These are phyloP conservation scores for Lasiodiplodia citricola DNA, from an alignment of 2,329 filamentous ascomycete genomes.

Conservation along the genomic window DNA sequence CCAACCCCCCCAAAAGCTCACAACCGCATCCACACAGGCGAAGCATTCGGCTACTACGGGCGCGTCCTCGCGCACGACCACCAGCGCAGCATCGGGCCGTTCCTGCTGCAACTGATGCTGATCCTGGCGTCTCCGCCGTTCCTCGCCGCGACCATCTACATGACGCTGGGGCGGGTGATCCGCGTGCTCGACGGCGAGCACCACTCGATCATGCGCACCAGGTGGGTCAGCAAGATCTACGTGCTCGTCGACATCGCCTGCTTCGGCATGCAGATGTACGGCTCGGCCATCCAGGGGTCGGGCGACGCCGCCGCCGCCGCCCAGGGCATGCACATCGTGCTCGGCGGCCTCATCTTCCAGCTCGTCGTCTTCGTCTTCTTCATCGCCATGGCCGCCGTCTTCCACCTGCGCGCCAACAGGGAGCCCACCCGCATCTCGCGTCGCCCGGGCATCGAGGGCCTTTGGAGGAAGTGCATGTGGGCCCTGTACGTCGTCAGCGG, in stretches of 20 bases:
- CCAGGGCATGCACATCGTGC: slow-evolving; percentile 50
- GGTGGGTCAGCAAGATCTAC: slow-evolving; percentile 31
- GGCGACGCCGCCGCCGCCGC: slow-evolving; percentile 21
- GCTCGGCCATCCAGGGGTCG: slow-evolving; percentile 31
- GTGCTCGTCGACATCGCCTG: slow-evolving; percentile 33
- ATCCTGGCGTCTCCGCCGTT: slow-evolving; percentile 54
- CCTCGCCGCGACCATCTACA: slow-evolving; percentile 54
- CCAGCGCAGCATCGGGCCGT: slow-evolving; percentile 42
- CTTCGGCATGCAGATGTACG: slow-evolving; percentile 33
- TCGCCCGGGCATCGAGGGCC: not conserved
- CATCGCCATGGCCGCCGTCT: slow-evolving; percentile 41
- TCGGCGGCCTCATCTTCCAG: slow-evolving; percentile 57
- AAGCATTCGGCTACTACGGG: slow-evolving; percentile 57
- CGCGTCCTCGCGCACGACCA: slow-evolving; percentile 43
- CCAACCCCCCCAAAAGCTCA: not conserved
- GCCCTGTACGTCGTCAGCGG: slow-evolving; percentile 51
- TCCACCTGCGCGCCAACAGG: slow-evolving; percentile 33
- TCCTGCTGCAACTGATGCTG: slow-evolving; percentile 51
- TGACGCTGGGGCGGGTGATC: slow-evolving; percentile 50
- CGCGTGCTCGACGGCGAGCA: slow-evolving; percentile 38
- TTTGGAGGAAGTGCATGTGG: slow-evolving; percentile 43
- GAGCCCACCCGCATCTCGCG: slow-evolving; percentile 28
- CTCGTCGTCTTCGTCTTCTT: slow-evolving; percentile 58
- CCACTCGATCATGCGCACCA: slow-evolving; percentile 5
- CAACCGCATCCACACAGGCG: slow-evolving; percentile 43